Base-by-base conservation (phyloP, 768 basidiomycete species). In the Tubosaeta sp. region DNA sequence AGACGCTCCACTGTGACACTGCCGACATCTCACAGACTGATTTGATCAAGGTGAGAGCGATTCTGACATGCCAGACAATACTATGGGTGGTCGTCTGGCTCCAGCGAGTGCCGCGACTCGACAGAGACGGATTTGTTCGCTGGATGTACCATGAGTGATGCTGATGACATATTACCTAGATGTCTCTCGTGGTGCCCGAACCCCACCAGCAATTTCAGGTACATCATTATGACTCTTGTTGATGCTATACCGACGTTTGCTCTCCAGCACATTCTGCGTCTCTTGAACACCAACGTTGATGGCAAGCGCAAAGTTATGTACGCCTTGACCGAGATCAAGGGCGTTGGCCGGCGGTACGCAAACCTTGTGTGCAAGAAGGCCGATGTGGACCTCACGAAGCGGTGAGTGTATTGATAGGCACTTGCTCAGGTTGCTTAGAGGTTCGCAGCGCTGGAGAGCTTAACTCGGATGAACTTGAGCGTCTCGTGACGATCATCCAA, bases 321-420 rank as follows among this genome's bases (percentile, higher is more conserved):
- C 72, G 95, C 96, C 65, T 72, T 98, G 78, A 98, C 96, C 43
- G 96, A 99, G 79, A 99, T 99, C 82, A 98, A 98, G 82, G 96
- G 96, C 84, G 96, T 99, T 54, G 96, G 96, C 65, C 87, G 96
- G 59, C 89, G 96, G 48, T 99, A 98, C 76, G 86, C 96, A 68
- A 98, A 98, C 77, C 75, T 98, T 65, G 95, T 98, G 62, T 98
- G 96, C 85, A 98, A 98, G 77, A 99, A 99, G 80, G 96, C 96
- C 55, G 96, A 98, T 76, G 92, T 99, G 36, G 95, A 98, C 68
- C 83, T 99, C 55, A 92, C 82, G 80, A 99, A 99, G 78, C 90
- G 96, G 96, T 98, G 65, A 54, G 87, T 72, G 22, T 18, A 6
- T n/a, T 27, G 32, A 21, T 36, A 18, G 29, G 29, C 14, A 44